Evolutionary conservation across 1,284 basidiomycete species (phyloP).

Genomic region (Termitomyces sp.): DNA sequence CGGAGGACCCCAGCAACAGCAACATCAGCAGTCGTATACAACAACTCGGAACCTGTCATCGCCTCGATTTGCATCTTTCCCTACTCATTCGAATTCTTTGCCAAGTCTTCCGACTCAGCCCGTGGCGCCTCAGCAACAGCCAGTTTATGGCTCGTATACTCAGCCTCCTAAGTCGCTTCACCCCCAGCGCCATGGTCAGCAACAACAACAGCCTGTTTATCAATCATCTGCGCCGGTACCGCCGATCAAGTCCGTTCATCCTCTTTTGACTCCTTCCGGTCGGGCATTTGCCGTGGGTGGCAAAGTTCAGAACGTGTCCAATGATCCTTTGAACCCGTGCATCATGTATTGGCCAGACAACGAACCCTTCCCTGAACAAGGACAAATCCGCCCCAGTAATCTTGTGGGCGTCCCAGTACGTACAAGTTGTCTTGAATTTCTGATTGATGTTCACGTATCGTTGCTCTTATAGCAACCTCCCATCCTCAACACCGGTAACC

Average conservation of each 20-base stretch:
- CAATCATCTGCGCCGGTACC: slow-evolving; percentile 9
- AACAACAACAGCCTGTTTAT: slow-evolving; percentile 9
- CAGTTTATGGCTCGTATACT: slow-evolving; percentile 9
- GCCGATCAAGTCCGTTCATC: slow-evolving; percentile 39
- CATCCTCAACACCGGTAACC: slow-evolving; percentile 85
- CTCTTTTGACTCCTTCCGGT: slow-evolving; percentile 74
- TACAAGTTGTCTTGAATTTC: not conserved
- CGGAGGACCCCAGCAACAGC: slow-evolving; percentile 20
- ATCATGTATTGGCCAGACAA: slow-evolving; percentile 87
- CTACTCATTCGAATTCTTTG: slow-evolving; percentile 2
- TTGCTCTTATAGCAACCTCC: slow-evolving; percentile 57
- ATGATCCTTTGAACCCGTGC: slow-evolving; percentile 63
- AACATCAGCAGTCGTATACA: slow-evolving; percentile 24
- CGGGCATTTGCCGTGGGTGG: slow-evolving; percentile 68
- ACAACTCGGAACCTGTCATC: slow-evolving; percentile 35
- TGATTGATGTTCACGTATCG: slow-evolving; percentile 10
- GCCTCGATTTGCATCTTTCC: slow-evolving; percentile 36
- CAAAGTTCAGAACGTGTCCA: slow-evolving; percentile 70
- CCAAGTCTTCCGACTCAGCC: slow-evolving; percentile 18
- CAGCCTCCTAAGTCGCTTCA: slow-evolving; percentile 14
- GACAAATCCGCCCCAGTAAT: slow-evolving; percentile 64
- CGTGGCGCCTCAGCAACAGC: slow-evolving; percentile 15
- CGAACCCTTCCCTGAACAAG: slow-evolving; percentile 69
- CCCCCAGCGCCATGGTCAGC: not conserved
- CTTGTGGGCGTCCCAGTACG: slow-evolving; percentile 52